Evolutionary conservation across 176 grass and related monocot genomes (phyloP).

Genomic region (Cocos nucifera): DNA sequence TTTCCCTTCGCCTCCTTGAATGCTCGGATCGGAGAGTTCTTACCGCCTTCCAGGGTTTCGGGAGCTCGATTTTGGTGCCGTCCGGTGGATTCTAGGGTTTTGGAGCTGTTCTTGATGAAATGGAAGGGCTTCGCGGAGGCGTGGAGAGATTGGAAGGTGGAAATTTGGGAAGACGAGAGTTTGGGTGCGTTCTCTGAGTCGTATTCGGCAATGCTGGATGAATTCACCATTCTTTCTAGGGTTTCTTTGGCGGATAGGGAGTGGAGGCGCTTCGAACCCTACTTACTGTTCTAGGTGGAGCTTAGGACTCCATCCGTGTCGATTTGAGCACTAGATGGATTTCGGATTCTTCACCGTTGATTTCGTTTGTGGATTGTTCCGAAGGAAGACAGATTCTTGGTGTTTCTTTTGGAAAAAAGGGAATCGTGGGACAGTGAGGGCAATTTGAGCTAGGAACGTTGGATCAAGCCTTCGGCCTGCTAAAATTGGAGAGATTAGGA

Average conservation of each 20-base stretch:
- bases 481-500: not conserved
- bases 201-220: not conserved
- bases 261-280: no score
- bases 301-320: not conserved
- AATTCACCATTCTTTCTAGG: not conserved
- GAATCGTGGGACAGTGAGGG: not conserved
- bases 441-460: slow-evolving; percentile 3
- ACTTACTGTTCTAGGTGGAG: not conserved
- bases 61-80: no score
- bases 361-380: not conserved
- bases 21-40: no score
- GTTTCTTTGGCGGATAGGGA: not conserved
- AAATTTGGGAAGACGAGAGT: not conserved
- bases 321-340: slow-evolving; percentile 2
- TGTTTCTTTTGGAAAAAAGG: not conserved
- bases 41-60: no score
- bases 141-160: no score
- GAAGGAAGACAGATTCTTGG: not conserved
- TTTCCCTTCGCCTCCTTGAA: no score
- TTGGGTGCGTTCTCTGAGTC: not conserved
- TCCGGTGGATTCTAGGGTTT: no score
- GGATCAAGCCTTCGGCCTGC: not conserved
- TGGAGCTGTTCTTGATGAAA: no score
- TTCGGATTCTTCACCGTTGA: not conserved
- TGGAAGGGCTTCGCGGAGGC: no score